Base-by-base conservation (phyloP, 73 alveolate genomes). In the Paramecium octaurelia region DNA sequence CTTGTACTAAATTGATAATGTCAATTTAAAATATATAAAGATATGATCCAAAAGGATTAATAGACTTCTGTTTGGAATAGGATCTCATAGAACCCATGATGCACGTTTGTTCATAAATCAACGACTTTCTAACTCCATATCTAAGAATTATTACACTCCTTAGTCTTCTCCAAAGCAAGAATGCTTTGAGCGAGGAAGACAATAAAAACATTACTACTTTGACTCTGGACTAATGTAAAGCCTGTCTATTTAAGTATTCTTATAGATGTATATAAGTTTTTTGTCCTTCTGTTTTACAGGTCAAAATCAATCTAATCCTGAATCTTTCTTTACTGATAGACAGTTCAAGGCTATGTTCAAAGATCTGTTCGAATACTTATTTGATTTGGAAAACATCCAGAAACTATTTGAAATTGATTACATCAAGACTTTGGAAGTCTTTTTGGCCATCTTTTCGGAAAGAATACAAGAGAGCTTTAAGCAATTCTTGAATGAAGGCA, bases 111-210 rank as follows among this genome's bases (percentile, higher is more conserved):
- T 80, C 91, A 4, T 24, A 42, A 44, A 80, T 24, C 24, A 80
- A 43, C 46, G 91, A 80, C 29, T 80, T 80, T 20, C 27, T 80
- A n/a, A 80, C 91, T 43, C 76, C 91, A n/a, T 80, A 80, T 44
- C 24, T 80, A 80, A 80, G 91, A 23, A 80, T 80, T 18, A 14
- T 44, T 20, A 80, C 91, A 23, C 44, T 80, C 5, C 20, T 80
- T 12, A 44, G 76, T 46, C 3, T 54, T 18, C 31, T 54, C 11
- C 21, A 23, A 24, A 24, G 8, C n/a, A 80, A 44, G 7, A 21
- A 80, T 35, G 9, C 11, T 36, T 35, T 29, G 4, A 73, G 18
- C 4, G 44, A 20, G 8, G 23, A 27, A 23, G 87, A 73, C 3
- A 60, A 80, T 24, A 38, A 27, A 8, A 31, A 11, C 7, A 80